Evolutionary conservation across 192 early-diverging fungal genomes (phyloP).

Genomic region (Backusella psychrophila): DNA sequence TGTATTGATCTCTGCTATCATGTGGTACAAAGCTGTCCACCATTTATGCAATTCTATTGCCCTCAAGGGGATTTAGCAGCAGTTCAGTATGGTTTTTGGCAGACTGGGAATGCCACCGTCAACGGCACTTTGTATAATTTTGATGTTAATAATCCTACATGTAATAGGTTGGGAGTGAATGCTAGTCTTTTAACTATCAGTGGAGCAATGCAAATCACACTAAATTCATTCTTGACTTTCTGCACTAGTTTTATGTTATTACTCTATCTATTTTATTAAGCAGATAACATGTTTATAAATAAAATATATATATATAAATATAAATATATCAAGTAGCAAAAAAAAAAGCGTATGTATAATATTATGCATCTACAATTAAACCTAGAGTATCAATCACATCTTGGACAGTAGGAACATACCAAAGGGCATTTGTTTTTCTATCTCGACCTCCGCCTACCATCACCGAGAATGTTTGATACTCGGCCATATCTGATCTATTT

Average conservation of each 20-base stretch:
- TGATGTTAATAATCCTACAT: slow-evolving; percentile 21
- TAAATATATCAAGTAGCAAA: neutral
- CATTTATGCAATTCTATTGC: slow-evolving; percentile 51
- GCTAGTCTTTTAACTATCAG: slow-evolving; percentile 17
- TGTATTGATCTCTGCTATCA: slow-evolving; percentile 59
- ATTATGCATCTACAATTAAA: slow-evolving; percentile 6
- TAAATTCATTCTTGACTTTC: neutral
- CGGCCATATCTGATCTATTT: slow-evolving; percentile 13
- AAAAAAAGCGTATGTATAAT: neutral
- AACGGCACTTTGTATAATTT: slow-evolving; percentile 11
- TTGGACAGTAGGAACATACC: slow-evolving; percentile 73
- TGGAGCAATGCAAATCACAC: neutral
- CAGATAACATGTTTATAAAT: neutral
- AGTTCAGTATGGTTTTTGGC: slow-evolving; percentile 32
- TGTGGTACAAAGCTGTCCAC: slow-evolving; percentile 57
- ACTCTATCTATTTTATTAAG: neutral
- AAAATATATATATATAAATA: neutral
- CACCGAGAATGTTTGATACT: slow-evolving; percentile 55
- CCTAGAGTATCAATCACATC: slow-evolving; percentile 54
- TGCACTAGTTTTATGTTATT: neutral
- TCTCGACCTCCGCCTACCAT: slow-evolving; percentile 75
- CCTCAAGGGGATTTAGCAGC: slow-evolving; percentile 41
- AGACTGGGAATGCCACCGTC: neutral
- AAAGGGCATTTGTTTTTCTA: slow-evolving; percentile 85
- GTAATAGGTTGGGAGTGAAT: slow-evolving; percentile 34